These are phyloP conservation scores for Lactarius evosmus DNA, from an alignment of 768 basidiomycete genomes.

Conservation along the genomic window DNA sequence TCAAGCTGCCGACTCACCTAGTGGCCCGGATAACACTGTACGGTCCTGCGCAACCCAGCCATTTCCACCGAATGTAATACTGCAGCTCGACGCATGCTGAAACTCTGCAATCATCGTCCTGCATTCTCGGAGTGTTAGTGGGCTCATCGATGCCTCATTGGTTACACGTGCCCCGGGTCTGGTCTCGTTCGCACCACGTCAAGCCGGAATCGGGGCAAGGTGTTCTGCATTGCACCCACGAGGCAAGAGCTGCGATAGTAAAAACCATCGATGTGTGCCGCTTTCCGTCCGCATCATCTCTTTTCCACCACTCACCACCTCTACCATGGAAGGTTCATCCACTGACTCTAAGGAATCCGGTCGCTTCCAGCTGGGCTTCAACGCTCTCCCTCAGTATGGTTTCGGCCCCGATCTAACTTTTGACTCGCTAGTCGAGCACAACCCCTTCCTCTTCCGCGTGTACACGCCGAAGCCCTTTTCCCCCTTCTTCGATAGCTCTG, in stretches of 20 bases:
- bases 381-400: slow-evolving; percentile 64
- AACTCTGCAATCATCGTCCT: not conserved
- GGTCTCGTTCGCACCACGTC: slow-evolving; percentile 4
- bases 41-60: not conserved
- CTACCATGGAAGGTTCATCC: slow-evolving; percentile 19
- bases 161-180: not conserved
- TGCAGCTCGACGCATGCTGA: not conserved
- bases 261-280: slow-evolving; percentile 26
- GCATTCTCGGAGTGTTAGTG: slow-evolving; percentile 12
- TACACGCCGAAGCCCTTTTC: slow-evolving; percentile 68
- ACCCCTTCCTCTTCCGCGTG: slow-evolving; percentile 76
- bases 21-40: not conserved
- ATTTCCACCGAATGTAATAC: not conserved
- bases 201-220: slow-evolving; percentile 4
- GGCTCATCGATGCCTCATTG: slow-evolving; percentile 19
- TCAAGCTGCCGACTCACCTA: not conserved
- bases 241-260: slow-evolving; percentile 24
- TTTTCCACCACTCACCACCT: slow-evolving; percentile 22
- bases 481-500: slow-evolving; percentile 48
- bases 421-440: slow-evolving; percentile 54
- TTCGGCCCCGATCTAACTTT: slow-evolving; percentile 65
- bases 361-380: slow-evolving; percentile 30
- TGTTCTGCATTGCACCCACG: slow-evolving; percentile 26
- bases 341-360: slow-evolving; percentile 26
- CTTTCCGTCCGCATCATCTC: slow-evolving; percentile 20